A percentile compares a stretch with the other conserved stretches of the same genome.
Conservation (phyloP, 2,329 filamentous ascomycete species). For the Curvularia sp. region DNA sequence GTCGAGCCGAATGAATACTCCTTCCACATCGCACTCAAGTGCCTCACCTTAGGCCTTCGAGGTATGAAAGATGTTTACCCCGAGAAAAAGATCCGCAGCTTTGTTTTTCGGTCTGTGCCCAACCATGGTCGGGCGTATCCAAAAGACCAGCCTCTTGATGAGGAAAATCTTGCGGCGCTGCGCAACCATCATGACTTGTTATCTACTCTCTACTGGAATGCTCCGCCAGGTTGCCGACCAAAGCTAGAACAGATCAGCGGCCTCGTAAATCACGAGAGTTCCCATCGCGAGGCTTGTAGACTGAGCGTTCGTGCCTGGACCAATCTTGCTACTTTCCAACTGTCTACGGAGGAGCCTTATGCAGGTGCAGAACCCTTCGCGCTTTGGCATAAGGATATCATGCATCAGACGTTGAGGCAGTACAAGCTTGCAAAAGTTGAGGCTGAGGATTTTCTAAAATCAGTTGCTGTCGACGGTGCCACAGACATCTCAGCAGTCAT, state of each 20-base stretch:
- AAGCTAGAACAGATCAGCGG: slow-evolving; percentile 60
- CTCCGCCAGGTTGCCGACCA: slow-evolving; percentile 62
- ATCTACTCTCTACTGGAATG: slow-evolving; percentile 65
- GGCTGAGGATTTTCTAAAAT: slow-evolving; percentile 61
- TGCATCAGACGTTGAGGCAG: slow-evolving; percentile 61
- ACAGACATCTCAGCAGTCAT: slow-evolving; percentile 55
- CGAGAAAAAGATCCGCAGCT: slow-evolving; percentile 63
- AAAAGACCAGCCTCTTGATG: slow-evolving; percentile 62
- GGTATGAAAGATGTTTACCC: slow-evolving; percentile 57
- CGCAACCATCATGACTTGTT: slow-evolving; percentile 69
- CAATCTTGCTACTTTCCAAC: slow-evolving; percentile 64
- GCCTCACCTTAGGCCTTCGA: slow-evolving; percentile 59
- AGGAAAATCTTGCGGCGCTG: slow-evolving; percentile 63
- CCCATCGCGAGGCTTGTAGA: slow-evolving; percentile 66
- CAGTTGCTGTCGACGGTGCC: slow-evolving; percentile 46
- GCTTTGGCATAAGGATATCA: slow-evolving; percentile 63
- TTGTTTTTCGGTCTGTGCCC: slow-evolving; percentile 65
- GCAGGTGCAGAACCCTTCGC: slow-evolving; percentile 58
- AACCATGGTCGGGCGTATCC: slow-evolving; percentile 67
- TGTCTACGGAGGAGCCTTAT: slow-evolving; percentile 60
- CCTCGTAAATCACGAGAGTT: slow-evolving; percentile 64
- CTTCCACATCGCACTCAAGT: slow-evolving; percentile 67
- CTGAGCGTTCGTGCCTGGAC: slow-evolving; percentile 66
- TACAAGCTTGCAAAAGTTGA: slow-evolving; percentile 65
- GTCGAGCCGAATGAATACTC: slow-evolving; percentile 59